These are phyloP conservation scores for Fragilaria crotonensis DNA, from an alignment of 108 stramenopile species.

Conservation along the genomic window DNA sequence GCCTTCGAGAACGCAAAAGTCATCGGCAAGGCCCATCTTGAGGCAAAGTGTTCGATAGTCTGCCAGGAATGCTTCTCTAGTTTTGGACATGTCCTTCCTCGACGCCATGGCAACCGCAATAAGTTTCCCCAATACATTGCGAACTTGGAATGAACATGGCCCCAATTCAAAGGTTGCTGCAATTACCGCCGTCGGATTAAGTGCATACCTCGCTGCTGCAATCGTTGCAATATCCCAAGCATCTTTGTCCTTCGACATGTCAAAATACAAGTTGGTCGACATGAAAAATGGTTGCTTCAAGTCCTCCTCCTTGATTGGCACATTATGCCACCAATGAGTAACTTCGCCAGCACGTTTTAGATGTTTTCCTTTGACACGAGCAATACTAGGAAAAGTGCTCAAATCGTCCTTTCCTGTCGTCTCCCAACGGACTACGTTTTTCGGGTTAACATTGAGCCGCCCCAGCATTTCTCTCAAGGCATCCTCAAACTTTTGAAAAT, in stretches of 20 bases:
- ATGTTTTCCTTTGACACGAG: neutral
- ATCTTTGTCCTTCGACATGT: neutral
- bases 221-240: conserved; percentile 1
- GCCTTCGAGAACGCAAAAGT: neutral
- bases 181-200: conserved; percentile 18
- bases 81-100: neutral
- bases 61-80: neutral
- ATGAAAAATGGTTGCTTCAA: neutral
- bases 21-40: neutral
- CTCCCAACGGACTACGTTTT: conserved; percentile 27
- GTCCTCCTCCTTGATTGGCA: neutral
- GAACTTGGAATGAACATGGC: conserved; percentile 17
- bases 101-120: conserved; percentile 31
- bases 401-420: neutral
- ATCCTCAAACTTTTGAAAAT: neutral
- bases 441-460: conserved; percentile 11
- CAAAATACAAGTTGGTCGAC: conserved; percentile 25
- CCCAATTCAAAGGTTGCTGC: conserved; percentile 34
- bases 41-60: neutral
- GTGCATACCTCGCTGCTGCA: neutral
- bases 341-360: conserved; percentile 18
- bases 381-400: neutral
- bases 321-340: conserved; percentile 15
- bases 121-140: conserved; percentile 27
- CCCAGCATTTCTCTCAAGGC: neutral